These are phyloP conservation scores for Tripterygium wilfordii DNA, from an alignment of 177 flowering plant genomes.

Conservation along the genomic window DNA sequence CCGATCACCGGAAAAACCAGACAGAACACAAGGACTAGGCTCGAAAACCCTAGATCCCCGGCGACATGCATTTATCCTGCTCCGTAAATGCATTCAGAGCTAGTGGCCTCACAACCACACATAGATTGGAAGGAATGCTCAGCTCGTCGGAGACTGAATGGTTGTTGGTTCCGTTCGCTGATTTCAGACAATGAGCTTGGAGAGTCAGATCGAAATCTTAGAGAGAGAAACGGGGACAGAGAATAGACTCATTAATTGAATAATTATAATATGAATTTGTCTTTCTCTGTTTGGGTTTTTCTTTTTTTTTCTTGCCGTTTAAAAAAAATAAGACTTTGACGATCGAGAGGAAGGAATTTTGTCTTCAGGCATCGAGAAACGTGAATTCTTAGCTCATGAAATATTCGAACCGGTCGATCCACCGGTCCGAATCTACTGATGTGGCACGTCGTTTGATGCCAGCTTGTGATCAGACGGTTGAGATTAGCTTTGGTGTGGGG, in stretches of 20 bases:
- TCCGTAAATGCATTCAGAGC: slow-evolving; percentile 6
- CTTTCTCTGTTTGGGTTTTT: neutral
- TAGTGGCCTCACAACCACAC: slow-evolving; percentile 15
- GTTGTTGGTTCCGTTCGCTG: too few relatives aligned
- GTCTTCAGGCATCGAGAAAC: slow-evolving; percentile 16
- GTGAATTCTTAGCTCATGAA: slow-evolving; percentile 28
- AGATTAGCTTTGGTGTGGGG: slow-evolving; percentile 1
- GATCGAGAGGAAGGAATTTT: slow-evolving; percentile 22
- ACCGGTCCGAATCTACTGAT: too few relatives aligned
- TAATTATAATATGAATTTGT: neutral
- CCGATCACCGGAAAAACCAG: slow-evolving; percentile 27
- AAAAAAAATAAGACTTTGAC: slow-evolving; percentile 5
- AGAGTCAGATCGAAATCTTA: neutral
- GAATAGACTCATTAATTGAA: neutral
- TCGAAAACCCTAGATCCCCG: slow-evolving; percentile 46
- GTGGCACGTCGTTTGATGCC: neutral
- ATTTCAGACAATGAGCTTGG: too few relatives aligned
- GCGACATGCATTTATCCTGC: slow-evolving; percentile 43
- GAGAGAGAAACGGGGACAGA: neutral
- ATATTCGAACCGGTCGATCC: slow-evolving; percentile 17
- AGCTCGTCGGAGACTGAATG: too few relatives aligned
- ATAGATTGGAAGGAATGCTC: slow-evolving; percentile 6
- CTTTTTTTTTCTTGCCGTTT: neutral
- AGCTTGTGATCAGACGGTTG: slow-evolving; percentile 13
- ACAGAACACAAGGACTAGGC: slow-evolving; percentile 23